Evolutionary conservation across 768 basidiomycete species (phyloP).

Genomic region (Pisolithus orientalis): DNA sequence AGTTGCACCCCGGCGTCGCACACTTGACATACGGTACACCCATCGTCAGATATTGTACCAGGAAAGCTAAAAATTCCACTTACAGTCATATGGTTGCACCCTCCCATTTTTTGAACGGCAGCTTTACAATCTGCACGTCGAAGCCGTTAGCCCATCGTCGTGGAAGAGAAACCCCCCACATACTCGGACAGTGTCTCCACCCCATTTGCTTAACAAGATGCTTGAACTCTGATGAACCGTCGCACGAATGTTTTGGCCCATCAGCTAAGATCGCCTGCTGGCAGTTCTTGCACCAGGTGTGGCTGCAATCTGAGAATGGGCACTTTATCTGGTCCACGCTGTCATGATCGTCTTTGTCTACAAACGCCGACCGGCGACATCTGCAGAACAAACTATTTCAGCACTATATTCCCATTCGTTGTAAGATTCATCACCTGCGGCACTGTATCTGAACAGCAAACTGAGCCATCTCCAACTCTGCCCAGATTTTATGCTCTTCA

Average conservation of each 20-base stretch:
- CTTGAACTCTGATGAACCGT: slow-evolving; percentile 48
- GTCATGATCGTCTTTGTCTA: slow-evolving; percentile 45
- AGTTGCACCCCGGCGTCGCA: slow-evolving; percentile 46
- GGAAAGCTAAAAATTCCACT: slow-evolving; percentile 13
- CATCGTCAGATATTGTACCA: neutral
- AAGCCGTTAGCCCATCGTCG: neutral
- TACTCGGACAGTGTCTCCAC: slow-evolving; percentile 61
- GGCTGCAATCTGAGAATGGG: slow-evolving; percentile 40
- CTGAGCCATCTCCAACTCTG: slow-evolving; percentile 39
- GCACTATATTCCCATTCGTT: neutral
- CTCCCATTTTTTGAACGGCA: slow-evolving; percentile 45
- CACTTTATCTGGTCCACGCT: slow-evolving; percentile 38
- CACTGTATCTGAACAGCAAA: slow-evolving; percentile 41
- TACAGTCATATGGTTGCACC: slow-evolving; percentile 59
- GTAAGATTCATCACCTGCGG: slow-evolving; percentile 34
- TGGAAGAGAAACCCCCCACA: slow-evolving; percentile 4
- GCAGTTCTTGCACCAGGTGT: slow-evolving; percentile 59
- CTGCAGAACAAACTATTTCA: slow-evolving; percentile 25
- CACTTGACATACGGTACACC: slow-evolving; percentile 31
- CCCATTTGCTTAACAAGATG: slow-evolving; percentile 43
- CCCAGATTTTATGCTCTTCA: slow-evolving; percentile 33
- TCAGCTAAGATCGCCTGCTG: slow-evolving; percentile 30
- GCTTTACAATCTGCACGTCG: slow-evolving; percentile 32
- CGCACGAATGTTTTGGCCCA: slow-evolving; percentile 46
- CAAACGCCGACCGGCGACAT: slow-evolving; percentile 42